A percentile compares a stretch with the other conserved stretches of the same genome.
phyloP scores from a whole-genome alignment of 306 rosid species.

The Canavalia gladiata region DNA sequence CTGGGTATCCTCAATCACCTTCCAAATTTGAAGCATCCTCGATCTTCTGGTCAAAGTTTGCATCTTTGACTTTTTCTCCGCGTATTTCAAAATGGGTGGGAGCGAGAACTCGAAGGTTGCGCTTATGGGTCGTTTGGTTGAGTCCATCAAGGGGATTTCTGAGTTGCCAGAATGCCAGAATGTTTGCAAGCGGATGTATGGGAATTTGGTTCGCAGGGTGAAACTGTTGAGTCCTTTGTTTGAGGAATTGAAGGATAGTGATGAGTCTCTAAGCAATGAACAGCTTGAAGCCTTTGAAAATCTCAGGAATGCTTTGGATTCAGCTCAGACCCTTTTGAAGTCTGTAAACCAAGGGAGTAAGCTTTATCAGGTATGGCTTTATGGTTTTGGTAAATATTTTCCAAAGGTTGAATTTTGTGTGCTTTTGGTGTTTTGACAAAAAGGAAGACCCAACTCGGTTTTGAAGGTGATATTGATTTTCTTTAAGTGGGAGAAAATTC shows the following conservation, averaged over 20 bases:
- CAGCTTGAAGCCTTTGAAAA: constrained; percentile 68
- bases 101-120: constrained; percentile 51
- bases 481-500: constrained; percentile 1
- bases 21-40: constrained; percentile 31
- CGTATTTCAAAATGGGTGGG: constrained; percentile 60
- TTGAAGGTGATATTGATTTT: constrained; percentile 12
- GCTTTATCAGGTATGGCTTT: constrained; percentile 77
- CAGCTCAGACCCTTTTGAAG: constrained; percentile 66
- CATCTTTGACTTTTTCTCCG: constrained; percentile 45
- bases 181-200: constrained; percentile 73
- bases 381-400: background rate
- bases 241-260: constrained; percentile 86
- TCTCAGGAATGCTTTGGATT: constrained; percentile 74
- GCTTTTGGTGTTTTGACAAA: constrained; percentile 18
- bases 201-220: constrained; percentile 80
- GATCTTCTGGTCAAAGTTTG: constrained; percentile 41
- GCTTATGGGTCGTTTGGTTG: constrained; percentile 64
- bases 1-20: constrained; percentile 45
- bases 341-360: constrained; percentile 81
- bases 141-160: constrained; percentile 71
- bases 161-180: constrained; percentile 77
- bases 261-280: constrained; percentile 60
- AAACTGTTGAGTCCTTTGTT: constrained; percentile 89
- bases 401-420: constrained; percentile 20
- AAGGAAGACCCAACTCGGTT: background rate